phyloP scores from a whole-genome alignment of 2,329 filamentous ascomycete genomes.

The Talaromyces verruculosus region DNA sequence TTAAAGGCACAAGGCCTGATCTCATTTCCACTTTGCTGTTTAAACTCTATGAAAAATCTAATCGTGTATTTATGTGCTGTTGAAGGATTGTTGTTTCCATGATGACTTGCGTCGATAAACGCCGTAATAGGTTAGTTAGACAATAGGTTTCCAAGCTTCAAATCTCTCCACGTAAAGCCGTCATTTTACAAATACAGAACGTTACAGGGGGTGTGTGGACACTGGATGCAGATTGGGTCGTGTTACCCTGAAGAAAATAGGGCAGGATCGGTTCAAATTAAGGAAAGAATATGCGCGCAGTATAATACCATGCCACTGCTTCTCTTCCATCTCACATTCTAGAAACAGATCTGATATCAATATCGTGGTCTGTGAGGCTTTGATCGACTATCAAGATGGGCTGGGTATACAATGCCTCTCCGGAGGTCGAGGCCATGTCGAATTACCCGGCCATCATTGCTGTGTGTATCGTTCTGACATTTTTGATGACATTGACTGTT shows the following conservation, averaged over 20 bases:
- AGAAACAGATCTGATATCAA: slow-evolving; percentile 3
- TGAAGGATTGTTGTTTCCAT: not conserved
- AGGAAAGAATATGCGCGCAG: not conserved
- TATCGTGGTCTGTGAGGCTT: not conserved
- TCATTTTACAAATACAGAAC: not conserved
- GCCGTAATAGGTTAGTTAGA: not conserved
- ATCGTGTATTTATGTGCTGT: not conserved
- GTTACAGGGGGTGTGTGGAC: not conserved
- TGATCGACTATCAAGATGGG: slow-evolving; percentile 30
- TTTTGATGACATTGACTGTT: slow-evolving; percentile 47
- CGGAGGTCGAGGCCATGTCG: slow-evolving; percentile 50
- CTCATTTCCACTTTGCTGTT: not conserved
- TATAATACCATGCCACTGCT: slow-evolving; percentile 1
- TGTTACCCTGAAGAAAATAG: not conserved
- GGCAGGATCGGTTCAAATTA: not conserved
- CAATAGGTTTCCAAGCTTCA: not conserved
- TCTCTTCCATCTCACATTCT: slow-evolving; percentile 5
- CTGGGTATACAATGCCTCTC: slow-evolving; percentile 54
- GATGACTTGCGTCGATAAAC: not conserved
- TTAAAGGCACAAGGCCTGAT: not conserved
- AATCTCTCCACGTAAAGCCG: not conserved
- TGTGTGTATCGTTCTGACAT: slow-evolving; percentile 50
- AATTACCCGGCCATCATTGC: slow-evolving; percentile 52
- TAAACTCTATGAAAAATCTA: not conserved
- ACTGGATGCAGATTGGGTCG: not conserved